Percentiles rank a stretch among this genome's conserved stretches.
Conservation (phyloP, 345 rosid species). For the Gossypium longicalyx region DNA sequence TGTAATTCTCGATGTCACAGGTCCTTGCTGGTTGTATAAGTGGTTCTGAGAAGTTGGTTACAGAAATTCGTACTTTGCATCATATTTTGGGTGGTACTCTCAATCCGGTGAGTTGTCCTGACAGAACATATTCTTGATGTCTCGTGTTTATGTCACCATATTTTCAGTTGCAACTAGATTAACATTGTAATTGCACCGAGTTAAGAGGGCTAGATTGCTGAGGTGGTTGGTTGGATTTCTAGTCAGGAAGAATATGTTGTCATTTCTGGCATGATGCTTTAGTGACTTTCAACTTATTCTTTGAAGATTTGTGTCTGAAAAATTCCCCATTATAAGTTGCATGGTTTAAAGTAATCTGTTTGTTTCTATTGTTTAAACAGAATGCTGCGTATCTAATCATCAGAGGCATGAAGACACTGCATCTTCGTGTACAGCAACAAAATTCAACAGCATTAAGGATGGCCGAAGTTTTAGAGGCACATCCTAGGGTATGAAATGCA, state of each 20-base stretch:
- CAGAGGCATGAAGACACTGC: conserved; percentile 99
- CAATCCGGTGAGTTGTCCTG: conserved; percentile 61
- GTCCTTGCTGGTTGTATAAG: conserved; percentile 95
- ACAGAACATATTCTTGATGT: not conserved
- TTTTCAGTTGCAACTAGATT: not conserved
- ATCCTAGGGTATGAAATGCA: conserved; percentile 68
- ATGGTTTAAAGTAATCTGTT: not conserved
- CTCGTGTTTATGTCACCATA: not conserved
- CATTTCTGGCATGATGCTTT: conserved; percentile 1
- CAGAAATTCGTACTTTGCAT: conserved; percentile 82
- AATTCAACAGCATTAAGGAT: conserved; percentile 87
- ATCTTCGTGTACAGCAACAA: conserved; percentile 98
- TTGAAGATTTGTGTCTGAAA: not conserved
- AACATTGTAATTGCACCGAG: not conserved
- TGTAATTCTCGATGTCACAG: conserved; percentile 35
- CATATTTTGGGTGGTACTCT: conserved; percentile 90
- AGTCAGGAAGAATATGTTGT: not conserved
- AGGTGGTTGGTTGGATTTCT: conserved; percentile 9
- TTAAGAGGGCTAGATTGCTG: not conserved
- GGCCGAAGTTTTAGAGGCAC: conserved; percentile 99
- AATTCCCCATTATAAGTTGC: conserved; percentile 1
- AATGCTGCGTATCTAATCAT: conserved; percentile 88
- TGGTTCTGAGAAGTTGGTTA: conserved; percentile 64
- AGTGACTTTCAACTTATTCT: not conserved
- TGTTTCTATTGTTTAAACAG: conserved; percentile 33